Percentiles rank a stretch among this genome's conserved stretches.
Conservation (phyloP, 495 filamentous ascomycete species). For the Aspergillus conjunctus region DNA sequence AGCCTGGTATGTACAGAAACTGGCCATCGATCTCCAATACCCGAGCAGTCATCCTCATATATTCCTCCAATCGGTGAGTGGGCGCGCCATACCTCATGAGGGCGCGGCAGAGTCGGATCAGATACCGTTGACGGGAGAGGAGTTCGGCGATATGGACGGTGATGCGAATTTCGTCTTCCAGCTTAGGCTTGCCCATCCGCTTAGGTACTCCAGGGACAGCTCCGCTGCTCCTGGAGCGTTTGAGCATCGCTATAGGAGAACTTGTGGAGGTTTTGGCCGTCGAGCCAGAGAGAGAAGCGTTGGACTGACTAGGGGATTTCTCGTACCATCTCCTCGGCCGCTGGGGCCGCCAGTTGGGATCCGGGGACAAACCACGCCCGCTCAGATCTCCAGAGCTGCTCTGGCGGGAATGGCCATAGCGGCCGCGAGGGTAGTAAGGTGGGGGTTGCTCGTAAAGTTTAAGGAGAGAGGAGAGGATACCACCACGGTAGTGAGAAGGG, state of each 20-base stretch:
- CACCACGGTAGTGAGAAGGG: constrained; percentile 71
- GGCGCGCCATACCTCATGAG: constrained; percentile 85
- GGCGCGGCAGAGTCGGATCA: constrained; percentile 80
- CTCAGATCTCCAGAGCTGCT: constrained; percentile 38
- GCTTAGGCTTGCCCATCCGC: constrained; percentile 47
- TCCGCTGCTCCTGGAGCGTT: constrained; percentile 49
- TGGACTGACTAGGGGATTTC: constrained; percentile 53
- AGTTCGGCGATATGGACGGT: constrained; percentile 88
- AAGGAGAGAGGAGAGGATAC: constrained; percentile 75
- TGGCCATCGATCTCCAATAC: constrained; percentile 89
- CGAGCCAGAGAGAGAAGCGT: constrained; percentile 48
- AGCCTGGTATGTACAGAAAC: constrained; percentile 89
- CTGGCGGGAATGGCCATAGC: constrained; percentile 38
- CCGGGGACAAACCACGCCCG: constrained; percentile 37
- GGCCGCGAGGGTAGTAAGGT: constrained; percentile 28
- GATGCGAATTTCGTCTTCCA: constrained; percentile 75
- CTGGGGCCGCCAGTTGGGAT: constrained; percentile 41
- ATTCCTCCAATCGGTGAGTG: constrained; percentile 77
- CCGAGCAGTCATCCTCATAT: constrained; percentile 87
- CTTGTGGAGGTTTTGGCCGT: constrained; percentile 46
- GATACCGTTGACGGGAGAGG: constrained; percentile 77
- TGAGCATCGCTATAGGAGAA: constrained; percentile 44
- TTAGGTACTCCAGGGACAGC: constrained; percentile 41
- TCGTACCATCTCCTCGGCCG: constrained; percentile 66
- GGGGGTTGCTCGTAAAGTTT: constrained; percentile 65